Evolutionary conservation across 768 basidiomycete species (phyloP).

Genomic region (Phaeotremella skinneri): DNA sequence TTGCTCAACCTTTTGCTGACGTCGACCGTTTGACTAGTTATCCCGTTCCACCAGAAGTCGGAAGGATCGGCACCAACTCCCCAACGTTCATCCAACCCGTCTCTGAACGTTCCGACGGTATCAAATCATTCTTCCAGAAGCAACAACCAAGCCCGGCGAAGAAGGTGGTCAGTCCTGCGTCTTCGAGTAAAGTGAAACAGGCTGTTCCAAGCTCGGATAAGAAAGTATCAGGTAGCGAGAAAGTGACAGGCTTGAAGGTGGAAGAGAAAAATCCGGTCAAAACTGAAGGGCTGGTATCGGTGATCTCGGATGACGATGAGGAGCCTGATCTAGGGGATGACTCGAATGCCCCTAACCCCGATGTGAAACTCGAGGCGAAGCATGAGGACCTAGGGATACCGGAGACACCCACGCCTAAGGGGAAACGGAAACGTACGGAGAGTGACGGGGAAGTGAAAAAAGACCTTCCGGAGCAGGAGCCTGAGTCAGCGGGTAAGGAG

Average conservation of each 20-base stretch:
- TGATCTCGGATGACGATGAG: conserved; percentile 16
- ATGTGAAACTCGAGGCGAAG: conserved; percentile 9
- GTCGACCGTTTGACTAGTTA: conserved; percentile 59
- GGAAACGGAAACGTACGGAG: conserved; percentile 15
- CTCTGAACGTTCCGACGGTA: conserved; percentile 75
- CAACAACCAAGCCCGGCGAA: conserved; percentile 30
- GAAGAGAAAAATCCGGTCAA: conserved; percentile 21
- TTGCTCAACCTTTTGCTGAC: not conserved
- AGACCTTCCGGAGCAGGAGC: conserved; percentile 14
- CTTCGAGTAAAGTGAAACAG: conserved; percentile 1
- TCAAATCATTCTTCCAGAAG: conserved; percentile 52
- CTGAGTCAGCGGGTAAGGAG: conserved; percentile 7
- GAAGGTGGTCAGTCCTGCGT: not conserved
- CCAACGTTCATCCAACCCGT: conserved; percentile 78
- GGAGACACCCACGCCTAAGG: conserved; percentile 2
- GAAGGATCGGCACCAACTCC: conserved; percentile 82
- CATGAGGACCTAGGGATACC: conserved; percentile 1
- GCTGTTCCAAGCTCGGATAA: not conserved
- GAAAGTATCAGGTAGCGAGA: conserved; percentile 11
- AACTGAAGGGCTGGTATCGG: conserved; percentile 23
- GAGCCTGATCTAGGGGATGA: conserved; percentile 44
- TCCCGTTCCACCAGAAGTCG: conserved; percentile 82
- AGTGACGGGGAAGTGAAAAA: conserved; percentile 8
- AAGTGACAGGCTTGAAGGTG: conserved; percentile 3
- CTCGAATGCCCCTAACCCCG: conserved; percentile 44